Evolutionary conservation across 140 eudicot species (phyloP).

Genomic region (Oenanthe javanica): DNA sequence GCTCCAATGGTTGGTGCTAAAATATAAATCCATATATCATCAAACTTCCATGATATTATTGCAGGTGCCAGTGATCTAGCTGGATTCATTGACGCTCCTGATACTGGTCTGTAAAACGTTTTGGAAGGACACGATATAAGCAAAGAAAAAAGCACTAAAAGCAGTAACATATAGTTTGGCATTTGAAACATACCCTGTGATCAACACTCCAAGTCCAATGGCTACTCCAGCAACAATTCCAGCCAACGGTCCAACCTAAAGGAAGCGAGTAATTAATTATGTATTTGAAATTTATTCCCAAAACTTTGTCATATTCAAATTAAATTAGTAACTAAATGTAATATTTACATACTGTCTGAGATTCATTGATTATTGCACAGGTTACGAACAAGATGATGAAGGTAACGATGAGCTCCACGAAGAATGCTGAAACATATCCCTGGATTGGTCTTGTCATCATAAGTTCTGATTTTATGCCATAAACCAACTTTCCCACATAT

Average conservation of each 20-base stretch:
- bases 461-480: conserved; percentile 55
- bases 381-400: conserved; percentile 58
- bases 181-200: conserved; percentile 51
- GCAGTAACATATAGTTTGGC: background rate
- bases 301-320: too few species aligned
- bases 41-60: conserved; percentile 55
- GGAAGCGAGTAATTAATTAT: background rate
- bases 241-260: conserved; percentile 53
- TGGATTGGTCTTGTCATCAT: conserved; percentile 56
- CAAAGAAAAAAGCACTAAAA: background rate
- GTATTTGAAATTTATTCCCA: background rate
- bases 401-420: conserved; percentile 75
- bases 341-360: conserved; percentile 46
- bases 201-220: conserved; percentile 75
- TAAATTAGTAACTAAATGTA: background rate
- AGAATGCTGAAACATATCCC: conserved; percentile 57
- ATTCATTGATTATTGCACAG: conserved; percentile 56
- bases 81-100: conserved; percentile 98
- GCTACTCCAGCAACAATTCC: conserved; percentile 71
- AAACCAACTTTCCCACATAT: conserved; percentile 43
- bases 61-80: conserved; percentile 98
- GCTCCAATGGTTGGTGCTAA: conserved; percentile 73
- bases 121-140: background rate
- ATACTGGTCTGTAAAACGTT: conserved; percentile 51
- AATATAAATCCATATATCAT: conserved; percentile 70